A percentile compares a stretch with the other conserved stretches of the same genome.
These are phyloP conservation scores for Russula abietina DNA, from an alignment of 768 basidiomycete genomes.

Conservation along the genomic window DNA sequence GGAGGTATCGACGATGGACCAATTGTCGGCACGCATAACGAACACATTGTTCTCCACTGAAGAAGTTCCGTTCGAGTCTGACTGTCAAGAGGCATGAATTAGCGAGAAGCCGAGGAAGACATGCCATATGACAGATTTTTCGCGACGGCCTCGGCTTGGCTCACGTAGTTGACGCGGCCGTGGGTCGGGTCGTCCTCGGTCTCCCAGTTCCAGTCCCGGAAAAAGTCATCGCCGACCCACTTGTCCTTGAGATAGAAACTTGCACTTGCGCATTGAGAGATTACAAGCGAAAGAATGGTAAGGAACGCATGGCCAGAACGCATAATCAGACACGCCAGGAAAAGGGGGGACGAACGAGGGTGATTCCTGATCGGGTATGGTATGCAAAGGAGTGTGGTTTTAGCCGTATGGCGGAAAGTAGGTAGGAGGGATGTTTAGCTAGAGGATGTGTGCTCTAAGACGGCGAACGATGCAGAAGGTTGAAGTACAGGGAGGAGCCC, in stretches of 20 bases:
- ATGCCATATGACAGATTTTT: slow-evolving; percentile 45
- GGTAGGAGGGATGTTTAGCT: not conserved
- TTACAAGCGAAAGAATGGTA: slow-evolving; percentile 9
- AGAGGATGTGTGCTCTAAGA: not conserved
- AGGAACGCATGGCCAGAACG: slow-evolving; percentile 31
- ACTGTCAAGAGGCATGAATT: not conserved
- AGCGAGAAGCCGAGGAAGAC: slow-evolving; percentile 12
- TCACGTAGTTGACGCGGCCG: slow-evolving; percentile 57
- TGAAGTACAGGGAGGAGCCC: not conserved
- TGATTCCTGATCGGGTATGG: slow-evolving; percentile 22
- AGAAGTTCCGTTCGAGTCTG: not conserved
- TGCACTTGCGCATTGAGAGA: slow-evolving; percentile 10
- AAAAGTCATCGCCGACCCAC: slow-evolving; percentile 39
- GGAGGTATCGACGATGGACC: slow-evolving; percentile 32
- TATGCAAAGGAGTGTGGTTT: slow-evolving; percentile 26
- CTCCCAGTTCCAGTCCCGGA: slow-evolving; percentile 44
- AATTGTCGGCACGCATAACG: slow-evolving; percentile 51
- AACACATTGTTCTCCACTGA: slow-evolving; percentile 41
- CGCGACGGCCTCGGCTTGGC: slow-evolving; percentile 36
- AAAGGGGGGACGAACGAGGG: slow-evolving; percentile 24
- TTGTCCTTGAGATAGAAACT: slow-evolving; percentile 16
- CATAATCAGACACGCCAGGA: slow-evolving; percentile 28
- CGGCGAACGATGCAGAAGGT: not conserved
- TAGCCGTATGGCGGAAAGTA: slow-evolving; percentile 9
- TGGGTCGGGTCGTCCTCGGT: slow-evolving; percentile 55